Base-by-base conservation (phyloP, 139 green algal species). In the Eudorina sp. region DNA sequence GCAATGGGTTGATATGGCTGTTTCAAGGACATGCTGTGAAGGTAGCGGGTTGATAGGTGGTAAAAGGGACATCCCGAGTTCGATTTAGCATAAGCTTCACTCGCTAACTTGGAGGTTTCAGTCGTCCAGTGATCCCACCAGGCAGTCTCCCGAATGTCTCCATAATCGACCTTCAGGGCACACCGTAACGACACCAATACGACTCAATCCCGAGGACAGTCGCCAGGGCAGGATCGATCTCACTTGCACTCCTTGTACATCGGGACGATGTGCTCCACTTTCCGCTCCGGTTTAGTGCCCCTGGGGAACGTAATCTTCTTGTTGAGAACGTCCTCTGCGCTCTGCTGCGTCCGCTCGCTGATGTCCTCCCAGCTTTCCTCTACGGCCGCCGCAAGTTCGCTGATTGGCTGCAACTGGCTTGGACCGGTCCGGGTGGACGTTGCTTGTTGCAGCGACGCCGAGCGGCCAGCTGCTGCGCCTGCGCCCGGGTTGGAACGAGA, bases 231-330 rank as follows among this genome's bases (percentile, higher is more conserved):
- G 60, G 6, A 36, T 6, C 19, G 5, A 66, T 66, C 3, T 66
- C 83, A 94, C 92, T 91, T 94, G 13, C 94, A 88, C 73, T 95
- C 93, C 75, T 95, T 95, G 86, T 94, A 89, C 34, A 94, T 76
- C 25, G 93, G 91, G 23, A 88, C 89, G 86, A 94, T 92, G 4
- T 92, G 91, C 70, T 95, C 93, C 11, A 95, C 69, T 89, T 95
- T 95, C 55, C 93, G 93, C 45, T 92, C 90, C 21, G 93, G 84
- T 36, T 91, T 90, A 4, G 91, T 91, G 45, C 86, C 90, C 72
- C 93, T 94, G 34, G 90, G 85, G 62, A 94, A 95, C 55, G 83
- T 53, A 45, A 91, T 31, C 70, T 88, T 84, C 66, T 86, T 92
- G 53, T 70, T 85, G 1, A 95, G 89, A 27, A 94, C 53, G 40